phyloP scores from a whole-genome alignment of 139 green algal species.

The Choricystis sp. region DNA sequence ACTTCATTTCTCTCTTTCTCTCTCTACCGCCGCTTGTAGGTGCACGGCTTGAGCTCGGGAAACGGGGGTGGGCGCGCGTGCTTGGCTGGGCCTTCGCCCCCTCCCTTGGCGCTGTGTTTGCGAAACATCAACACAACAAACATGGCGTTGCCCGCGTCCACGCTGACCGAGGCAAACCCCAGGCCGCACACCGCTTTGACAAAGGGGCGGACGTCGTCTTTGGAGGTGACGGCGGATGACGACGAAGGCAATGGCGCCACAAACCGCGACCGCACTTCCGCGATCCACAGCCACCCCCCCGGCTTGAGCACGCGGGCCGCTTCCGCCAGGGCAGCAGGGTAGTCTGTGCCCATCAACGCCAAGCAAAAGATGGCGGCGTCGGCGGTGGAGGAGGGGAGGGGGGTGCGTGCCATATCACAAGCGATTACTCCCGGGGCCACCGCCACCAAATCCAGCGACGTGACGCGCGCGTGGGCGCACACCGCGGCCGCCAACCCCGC shows the following conservation, averaged over 20 bases:
- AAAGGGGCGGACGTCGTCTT: background rate
- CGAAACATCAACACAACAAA: background rate
- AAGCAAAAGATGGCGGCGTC: conserved; percentile 88
- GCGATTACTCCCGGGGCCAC: conserved; percentile 59
- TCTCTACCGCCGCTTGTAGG: conserved; percentile 20
- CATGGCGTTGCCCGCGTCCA: background rate
- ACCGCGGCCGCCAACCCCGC: conserved; percentile 45
- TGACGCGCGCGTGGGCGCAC: conserved; percentile 39
- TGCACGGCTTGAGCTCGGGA: conserved; percentile 13
- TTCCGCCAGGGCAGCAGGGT: conserved; percentile 63
- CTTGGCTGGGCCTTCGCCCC: background rate
- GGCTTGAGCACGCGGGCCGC: conserved; percentile 57
- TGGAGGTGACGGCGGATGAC: background rate
- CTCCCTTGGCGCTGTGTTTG: background rate
- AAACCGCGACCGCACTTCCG: conserved; percentile 77
- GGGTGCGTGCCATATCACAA: conserved; percentile 78
- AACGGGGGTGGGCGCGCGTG: background rate
- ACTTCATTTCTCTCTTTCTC: too few species aligned
- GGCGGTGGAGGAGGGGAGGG: conserved; percentile 22
- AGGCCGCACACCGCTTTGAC: background rate
- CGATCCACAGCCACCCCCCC: conserved; percentile 72
- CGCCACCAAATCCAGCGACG: conserved; percentile 64
- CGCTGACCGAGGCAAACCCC: background rate
- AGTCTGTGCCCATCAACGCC: conserved; percentile 92
- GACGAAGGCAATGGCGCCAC: too few species aligned